phyloP scores from a whole-genome alignment of 2,329 filamentous ascomycete species.

The Pseudogymnoascus sp. region DNA sequence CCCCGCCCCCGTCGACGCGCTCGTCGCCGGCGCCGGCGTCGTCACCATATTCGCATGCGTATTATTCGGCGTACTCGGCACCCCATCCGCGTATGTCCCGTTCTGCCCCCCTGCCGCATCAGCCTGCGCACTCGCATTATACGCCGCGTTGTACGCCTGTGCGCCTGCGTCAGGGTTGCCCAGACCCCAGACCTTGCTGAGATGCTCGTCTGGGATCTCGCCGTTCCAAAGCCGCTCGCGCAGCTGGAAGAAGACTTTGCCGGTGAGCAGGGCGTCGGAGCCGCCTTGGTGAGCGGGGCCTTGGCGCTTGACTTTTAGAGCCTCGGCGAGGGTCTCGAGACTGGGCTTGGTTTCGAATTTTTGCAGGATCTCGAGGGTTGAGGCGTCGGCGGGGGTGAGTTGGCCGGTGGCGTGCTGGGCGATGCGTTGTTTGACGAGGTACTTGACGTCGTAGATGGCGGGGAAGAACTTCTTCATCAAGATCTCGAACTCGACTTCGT shows the following conservation, averaged over 20 bases:
- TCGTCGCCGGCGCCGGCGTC: constrained; percentile 49
- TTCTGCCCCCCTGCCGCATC: constrained; percentile 48
- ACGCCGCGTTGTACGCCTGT: constrained; percentile 30
- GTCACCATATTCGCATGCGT: constrained; percentile 44
- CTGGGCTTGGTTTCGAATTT: constrained; percentile 87
- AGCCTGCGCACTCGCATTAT: constrained; percentile 33
- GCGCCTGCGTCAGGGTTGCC: constrained; percentile 58
- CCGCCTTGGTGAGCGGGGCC: constrained; percentile 88
- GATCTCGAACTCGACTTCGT: constrained; percentile 82
- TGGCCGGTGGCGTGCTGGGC: constrained; percentile 58
- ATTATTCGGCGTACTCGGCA: constrained; percentile 63
- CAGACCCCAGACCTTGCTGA: constrained; percentile 88
- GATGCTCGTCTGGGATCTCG: constrained; percentile 70
- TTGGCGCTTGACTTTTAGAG: constrained; percentile 80
- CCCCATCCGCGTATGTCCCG: constrained; percentile 42
- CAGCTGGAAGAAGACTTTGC: constrained; percentile 91
- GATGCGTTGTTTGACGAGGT: constrained; percentile 85
- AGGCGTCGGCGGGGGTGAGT: constrained; percentile 53
- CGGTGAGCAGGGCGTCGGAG: constrained; percentile 87
- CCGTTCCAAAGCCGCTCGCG: constrained; percentile 80
- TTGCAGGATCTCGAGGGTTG: constrained; percentile 65
- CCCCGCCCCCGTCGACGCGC: constrained; percentile 46
- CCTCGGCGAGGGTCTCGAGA: constrained; percentile 87
- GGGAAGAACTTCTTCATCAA: constrained; percentile 92
- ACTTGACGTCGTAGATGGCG: constrained; percentile 91